Conservation (phyloP, 805 yeast species). For the Komagataella pastoris region DNA sequence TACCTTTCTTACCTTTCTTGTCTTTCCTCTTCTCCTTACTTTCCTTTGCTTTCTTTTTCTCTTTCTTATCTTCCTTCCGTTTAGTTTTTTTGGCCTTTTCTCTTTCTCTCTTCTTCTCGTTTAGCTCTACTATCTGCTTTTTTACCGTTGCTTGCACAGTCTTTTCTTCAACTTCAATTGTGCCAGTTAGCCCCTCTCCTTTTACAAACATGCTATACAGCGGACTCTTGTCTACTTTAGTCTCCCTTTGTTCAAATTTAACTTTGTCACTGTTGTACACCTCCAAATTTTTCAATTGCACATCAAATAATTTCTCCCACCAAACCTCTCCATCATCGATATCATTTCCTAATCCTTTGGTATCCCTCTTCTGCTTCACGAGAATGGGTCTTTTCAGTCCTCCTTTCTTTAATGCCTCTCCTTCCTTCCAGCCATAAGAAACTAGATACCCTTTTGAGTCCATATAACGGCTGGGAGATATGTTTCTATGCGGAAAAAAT, state of each 20-base stretch:
- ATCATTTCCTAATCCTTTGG: slow-evolving; percentile 80
- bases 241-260: slow-evolving; percentile 38
- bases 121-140: slow-evolving; percentile 15
- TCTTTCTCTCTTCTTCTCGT: slow-evolving; percentile 12
- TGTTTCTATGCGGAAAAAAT: not conserved
- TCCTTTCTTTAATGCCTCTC: slow-evolving; percentile 70
- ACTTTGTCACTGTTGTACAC: slow-evolving; percentile 26
- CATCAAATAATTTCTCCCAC: slow-evolving; percentile 97
- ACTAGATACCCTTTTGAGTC: slow-evolving; percentile 60
- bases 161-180: slow-evolving; percentile 25
- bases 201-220: slow-evolving; percentile 75
- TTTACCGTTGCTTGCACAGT: slow-evolving; percentile 9
- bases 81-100: slow-evolving; percentile 12
- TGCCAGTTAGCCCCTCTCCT: slow-evolving; percentile 79
- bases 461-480: slow-evolving; percentile 28
- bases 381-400: slow-evolving; percentile 77
- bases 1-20: slow-evolving; percentile 9
- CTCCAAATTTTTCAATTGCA: slow-evolving; percentile 71
- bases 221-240: slow-evolving; percentile 45
- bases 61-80: slow-evolving; percentile 7
- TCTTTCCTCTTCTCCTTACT: slow-evolving; percentile 11
- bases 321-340: slow-evolving; percentile 72
- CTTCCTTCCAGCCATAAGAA: slow-evolving; percentile 86
- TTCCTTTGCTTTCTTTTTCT: slow-evolving; percentile 10
- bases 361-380: slow-evolving; percentile 83